Conservation (phyloP, 768 basidiomycete species). For the Ramaria rubella region DNA sequence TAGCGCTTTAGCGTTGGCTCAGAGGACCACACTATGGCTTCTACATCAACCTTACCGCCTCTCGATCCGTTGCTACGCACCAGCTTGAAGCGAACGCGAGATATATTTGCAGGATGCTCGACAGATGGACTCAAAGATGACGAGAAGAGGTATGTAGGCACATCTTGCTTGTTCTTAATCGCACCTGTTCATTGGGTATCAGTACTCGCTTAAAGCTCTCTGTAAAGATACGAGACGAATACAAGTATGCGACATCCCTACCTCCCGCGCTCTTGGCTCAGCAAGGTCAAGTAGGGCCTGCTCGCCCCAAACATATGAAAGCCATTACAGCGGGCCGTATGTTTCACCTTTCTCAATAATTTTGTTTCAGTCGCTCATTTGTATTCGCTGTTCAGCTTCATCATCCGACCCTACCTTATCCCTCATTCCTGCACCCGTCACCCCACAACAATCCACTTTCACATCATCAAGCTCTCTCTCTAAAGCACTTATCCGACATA, state of each 20-base stretch:
- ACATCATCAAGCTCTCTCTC: slow-evolving; percentile 60
- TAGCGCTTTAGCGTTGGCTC: too few species aligned
- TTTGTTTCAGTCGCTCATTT: slow-evolving; percentile 20
- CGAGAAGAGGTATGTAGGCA: slow-evolving; percentile 52
- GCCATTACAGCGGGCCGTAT: slow-evolving; percentile 67
- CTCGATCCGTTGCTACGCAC: slow-evolving; percentile 57
- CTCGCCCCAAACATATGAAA: slow-evolving; percentile 60
- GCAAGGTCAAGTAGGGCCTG: slow-evolving; percentile 75
- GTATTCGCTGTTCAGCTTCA: slow-evolving; percentile 25
- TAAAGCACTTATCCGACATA: slow-evolving; percentile 87
- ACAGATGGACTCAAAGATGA: slow-evolving; percentile 59
- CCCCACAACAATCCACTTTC: slow-evolving; percentile 62
- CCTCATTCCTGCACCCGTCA: slow-evolving; percentile 46
- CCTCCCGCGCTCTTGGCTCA: slow-evolving; percentile 77
- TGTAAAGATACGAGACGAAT: slow-evolving; percentile 87
- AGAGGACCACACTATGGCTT: slow-evolving; percentile 1
- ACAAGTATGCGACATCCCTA: slow-evolving; percentile 76
- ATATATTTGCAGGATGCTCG: slow-evolving; percentile 59
- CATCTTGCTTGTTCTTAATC: not conserved
- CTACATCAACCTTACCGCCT: slow-evolving; percentile 42
- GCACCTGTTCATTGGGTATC: not conserved
- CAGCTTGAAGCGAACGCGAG: slow-evolving; percentile 66
- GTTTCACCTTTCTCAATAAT: slow-evolving; percentile 17
- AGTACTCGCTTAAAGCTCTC: slow-evolving; percentile 71
- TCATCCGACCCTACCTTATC: slow-evolving; percentile 63